Conservation (phyloP, 805 yeast species). For the Candida boleticola region DNA sequence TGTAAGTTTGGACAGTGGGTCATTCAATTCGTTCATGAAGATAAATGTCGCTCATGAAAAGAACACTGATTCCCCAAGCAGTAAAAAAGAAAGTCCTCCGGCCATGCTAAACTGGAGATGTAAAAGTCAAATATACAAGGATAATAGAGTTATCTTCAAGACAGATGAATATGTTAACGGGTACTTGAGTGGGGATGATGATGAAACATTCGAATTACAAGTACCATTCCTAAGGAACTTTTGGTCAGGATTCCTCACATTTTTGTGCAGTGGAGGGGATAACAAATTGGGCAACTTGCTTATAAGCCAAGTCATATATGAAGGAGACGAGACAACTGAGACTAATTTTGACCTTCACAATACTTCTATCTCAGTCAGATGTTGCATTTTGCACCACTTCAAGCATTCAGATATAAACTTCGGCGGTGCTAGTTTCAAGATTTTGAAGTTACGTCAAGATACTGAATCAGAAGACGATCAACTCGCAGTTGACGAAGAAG, state of each 20-base stretch:
- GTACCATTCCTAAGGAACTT: conserved; percentile 38
- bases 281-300: conserved; percentile 16
- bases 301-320: conserved; percentile 32
- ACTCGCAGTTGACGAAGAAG: conserved; percentile 17
- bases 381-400: conserved; percentile 26
- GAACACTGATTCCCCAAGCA: not conserved
- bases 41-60: conserved; percentile 11
- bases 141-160: conserved; percentile 18
- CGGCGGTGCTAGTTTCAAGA: conserved; percentile 1
- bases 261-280: conserved; percentile 29
- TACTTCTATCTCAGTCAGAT: conserved; percentile 13
- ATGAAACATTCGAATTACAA: conserved; percentile 20
- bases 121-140: conserved; percentile 22
- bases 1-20: conserved; percentile 14
- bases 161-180: conserved; percentile 33
- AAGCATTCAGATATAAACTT: conserved; percentile 8
- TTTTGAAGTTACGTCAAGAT: not conserved
- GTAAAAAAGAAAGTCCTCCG: conserved; percentile 1
- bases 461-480: not conserved
- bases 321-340: conserved; percentile 12
- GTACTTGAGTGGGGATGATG: conserved; percentile 14
- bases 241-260: conserved; percentile 38
- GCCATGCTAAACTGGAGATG: conserved; percentile 29
- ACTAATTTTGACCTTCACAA: conserved; percentile 6
- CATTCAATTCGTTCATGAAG: conserved; percentile 23